Base-by-base conservation (phyloP, 1,284 basidiomycete species). In the Fomitopsis palustris region DNA sequence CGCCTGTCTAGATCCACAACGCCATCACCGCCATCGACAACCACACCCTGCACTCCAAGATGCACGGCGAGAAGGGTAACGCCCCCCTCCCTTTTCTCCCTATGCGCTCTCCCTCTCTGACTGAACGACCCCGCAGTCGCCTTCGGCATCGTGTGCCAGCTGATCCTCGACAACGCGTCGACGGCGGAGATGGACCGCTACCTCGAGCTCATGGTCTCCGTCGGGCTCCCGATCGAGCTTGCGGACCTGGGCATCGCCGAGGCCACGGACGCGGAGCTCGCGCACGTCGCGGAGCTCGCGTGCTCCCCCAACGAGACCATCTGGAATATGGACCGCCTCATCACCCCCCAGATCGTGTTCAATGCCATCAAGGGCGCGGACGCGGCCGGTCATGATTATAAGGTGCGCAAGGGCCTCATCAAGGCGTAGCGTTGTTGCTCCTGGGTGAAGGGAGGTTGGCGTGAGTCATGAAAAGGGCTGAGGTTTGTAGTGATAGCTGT, bases 61-160 rank as follows among this genome's bases (percentile, higher is more conserved):
- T 74, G 60, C 72, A 74, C 61, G 72, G 72, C 42, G 72, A 74
- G 58, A 74, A 74, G 59, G 72, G 72, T 67, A 47, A n/a, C 37
- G 64, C 53, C 25, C 8, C 9, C 10, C 17, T 25, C 14, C 47
- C 23, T 1, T 33, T 33, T 4, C 10, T 33, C 37, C 5, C 10
- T 12, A 7, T 25, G 17, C 38, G 21, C 27, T 12, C n/a, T 7
- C 14, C 17, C 29, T 14, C 43, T 57, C 19, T 37, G 21, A 35
- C 39, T 6, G 38, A 12, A 31, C 39, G 33, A 8, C 19, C 25
- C 19, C 29, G 2, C 58, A 72, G 71, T 72, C 51, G 71, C 71
- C 19, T 74, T 74, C 61, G 72, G 72, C 21, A 71, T 67, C 7
- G 65, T 74, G 21, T 69, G 67, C 58, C 72, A 74, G 61, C 70